Percentiles rank a stretch among this genome's conserved stretches.
These are phyloP conservation scores for Ceratobasidium theobromae DNA, from an alignment of 1,284 basidiomycete genomes.

Conservation along the genomic window DNA sequence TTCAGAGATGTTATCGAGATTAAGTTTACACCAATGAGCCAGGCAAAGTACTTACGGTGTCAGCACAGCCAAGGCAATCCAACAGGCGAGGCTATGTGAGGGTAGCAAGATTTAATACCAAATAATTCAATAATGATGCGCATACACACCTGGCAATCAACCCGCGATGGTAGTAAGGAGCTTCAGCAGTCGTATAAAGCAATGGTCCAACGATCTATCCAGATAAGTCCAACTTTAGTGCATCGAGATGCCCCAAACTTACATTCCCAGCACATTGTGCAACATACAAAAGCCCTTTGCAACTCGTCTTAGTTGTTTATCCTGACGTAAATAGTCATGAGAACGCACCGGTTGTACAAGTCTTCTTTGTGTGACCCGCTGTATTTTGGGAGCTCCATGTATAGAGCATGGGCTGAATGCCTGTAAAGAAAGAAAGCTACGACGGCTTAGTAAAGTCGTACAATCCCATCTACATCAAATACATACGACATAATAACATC, in stretches of 20 bases:
- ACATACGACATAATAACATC: conserved; percentile 49
- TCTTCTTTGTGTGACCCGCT: conserved; percentile 51
- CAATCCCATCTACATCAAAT: not conserved
- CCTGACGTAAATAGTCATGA: not conserved
- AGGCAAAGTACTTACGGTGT: conserved; percentile 40
- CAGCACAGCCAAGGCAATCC: conserved; percentile 44
- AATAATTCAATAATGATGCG: not conserved
- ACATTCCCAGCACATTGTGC: conserved; percentile 52
- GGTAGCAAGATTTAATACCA: not conserved
- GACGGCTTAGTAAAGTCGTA: not conserved
- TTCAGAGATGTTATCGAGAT: not conserved
- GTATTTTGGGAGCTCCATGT: conserved; percentile 50
- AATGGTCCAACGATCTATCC: conserved; percentile 48
- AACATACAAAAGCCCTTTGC: conserved; percentile 45
- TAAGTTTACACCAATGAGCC: not conserved
- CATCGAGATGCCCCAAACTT: conserved; percentile 13
- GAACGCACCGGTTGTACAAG: conserved; percentile 43
- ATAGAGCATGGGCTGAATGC: conserved; percentile 49
- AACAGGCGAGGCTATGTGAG: conserved; percentile 42
- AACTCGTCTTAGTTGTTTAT: not conserved
- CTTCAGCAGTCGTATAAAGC: conserved; percentile 47
- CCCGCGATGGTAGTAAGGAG: conserved; percentile 47
- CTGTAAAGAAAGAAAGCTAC: conserved; percentile 46
- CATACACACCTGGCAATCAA: conserved; percentile 44
- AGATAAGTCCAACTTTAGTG: not conserved